Conservation (phyloP, 345 rosid genomes). For the Schrenkiella parvula region DNA sequence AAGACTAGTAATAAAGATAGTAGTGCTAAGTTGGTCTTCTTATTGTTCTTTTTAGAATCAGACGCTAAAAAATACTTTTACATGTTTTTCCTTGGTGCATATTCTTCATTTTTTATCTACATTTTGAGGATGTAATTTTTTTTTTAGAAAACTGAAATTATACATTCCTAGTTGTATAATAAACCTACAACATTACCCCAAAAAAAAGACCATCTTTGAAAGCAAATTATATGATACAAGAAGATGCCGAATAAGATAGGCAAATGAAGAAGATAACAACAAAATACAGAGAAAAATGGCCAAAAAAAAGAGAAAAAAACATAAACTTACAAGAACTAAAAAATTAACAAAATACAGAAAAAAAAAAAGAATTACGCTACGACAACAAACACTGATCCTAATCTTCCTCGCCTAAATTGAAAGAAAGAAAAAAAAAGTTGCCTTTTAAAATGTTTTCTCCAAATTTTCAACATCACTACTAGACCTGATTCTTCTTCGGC, state of each 20-base stretch:
- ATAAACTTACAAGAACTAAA: not conserved
- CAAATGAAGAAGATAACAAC: not conserved
- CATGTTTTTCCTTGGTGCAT: not conserved
- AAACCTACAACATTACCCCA: too few species aligned
- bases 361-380: not conserved
- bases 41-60: not conserved
- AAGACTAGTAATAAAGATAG: too few species aligned
- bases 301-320: not conserved
- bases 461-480: not conserved
- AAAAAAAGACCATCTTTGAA: not conserved
- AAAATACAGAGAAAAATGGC: slow-evolving; percentile 4
- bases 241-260: not conserved
- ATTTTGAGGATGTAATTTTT: not conserved
- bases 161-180: too few species aligned
- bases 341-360: not conserved
- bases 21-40: not conserved
- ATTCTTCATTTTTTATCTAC: not conserved
- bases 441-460: not conserved
- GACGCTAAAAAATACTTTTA: not conserved
- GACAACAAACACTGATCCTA: slow-evolving; percentile 19
- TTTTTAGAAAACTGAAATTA: too few species aligned
- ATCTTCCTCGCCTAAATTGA: not conserved
- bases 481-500: slow-evolving; percentile 55
- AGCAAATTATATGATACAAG: slow-evolving; percentile 12
- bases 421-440: not conserved